A percentile compares a stretch with the other conserved stretches of the same genome.
Conservation (phyloP, 495 filamentous ascomycete genomes). For the Podospora pseudopauciseta region DNA sequence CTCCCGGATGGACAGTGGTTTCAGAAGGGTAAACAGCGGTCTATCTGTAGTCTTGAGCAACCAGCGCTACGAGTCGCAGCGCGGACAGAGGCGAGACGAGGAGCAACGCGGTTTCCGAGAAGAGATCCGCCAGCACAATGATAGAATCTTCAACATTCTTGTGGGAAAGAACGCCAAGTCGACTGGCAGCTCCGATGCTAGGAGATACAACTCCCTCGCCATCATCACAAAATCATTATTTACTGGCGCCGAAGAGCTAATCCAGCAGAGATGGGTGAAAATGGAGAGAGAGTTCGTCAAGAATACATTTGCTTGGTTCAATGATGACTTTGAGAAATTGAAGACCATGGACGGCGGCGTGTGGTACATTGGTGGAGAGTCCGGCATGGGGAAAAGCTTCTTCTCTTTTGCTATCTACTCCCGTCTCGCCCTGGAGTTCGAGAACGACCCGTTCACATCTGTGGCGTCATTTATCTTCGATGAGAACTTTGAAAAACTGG, state of each 20-base stretch:
- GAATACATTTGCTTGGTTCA: constrained; percentile 1
- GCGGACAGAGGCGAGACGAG: constrained; percentile 5
- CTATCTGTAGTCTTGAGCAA: neutral
- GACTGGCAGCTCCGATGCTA: constrained; percentile 4
- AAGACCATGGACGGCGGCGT: constrained; percentile 7
- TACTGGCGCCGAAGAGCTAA: neutral
- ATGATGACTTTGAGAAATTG: neutral
- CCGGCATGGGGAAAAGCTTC: constrained; percentile 9
- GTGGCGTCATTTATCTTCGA: constrained; percentile 9
- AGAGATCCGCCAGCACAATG: constrained; percentile 8
- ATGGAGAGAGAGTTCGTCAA: constrained; percentile 9
- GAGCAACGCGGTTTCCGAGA: constrained; percentile 1
- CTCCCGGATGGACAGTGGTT: constrained; percentile 9
- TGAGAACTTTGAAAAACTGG: constrained; percentile 5
- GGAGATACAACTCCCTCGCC: neutral
- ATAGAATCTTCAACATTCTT: constrained; percentile 9
- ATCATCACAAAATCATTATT: constrained; percentile 9
- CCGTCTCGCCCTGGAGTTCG: constrained; percentile 5
- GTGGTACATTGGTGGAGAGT: neutral
- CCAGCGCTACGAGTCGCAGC: constrained; percentile 10
- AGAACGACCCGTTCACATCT: neutral
- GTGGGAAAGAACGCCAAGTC: neutral
- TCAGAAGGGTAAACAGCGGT: constrained; percentile 8
- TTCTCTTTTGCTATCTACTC: constrained; percentile 2
- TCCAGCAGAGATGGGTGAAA: constrained; percentile 4